These are phyloP conservation scores for Penicillium decumbens DNA, from an alignment of 2,329 filamentous ascomycete species.

Conservation along the genomic window DNA sequence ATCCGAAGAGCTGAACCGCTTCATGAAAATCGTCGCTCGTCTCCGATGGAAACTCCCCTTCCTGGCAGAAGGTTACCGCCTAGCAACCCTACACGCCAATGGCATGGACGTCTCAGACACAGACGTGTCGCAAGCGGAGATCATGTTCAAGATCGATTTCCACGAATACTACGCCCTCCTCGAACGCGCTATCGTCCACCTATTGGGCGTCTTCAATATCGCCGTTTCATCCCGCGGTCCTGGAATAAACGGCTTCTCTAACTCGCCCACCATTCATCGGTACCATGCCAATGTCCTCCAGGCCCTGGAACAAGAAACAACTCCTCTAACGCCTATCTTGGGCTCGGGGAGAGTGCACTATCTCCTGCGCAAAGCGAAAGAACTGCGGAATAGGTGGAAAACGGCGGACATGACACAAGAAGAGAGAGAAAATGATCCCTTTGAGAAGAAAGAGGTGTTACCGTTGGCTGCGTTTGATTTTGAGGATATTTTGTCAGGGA, in stretches of 20 bases:
- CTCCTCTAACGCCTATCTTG: conserved; percentile 55
- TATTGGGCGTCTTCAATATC: conserved; percentile 62
- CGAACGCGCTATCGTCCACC: conserved; percentile 64
- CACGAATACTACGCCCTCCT: conserved; percentile 71
- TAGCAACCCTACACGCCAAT: conserved; percentile 42
- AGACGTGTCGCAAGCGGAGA: conserved; percentile 46
- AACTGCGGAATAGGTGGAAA: conserved; percentile 69
- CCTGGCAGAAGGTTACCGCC: conserved; percentile 54
- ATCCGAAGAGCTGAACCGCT: conserved; percentile 51
- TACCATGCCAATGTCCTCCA: conserved; percentile 68
- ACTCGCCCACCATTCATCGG: conserved; percentile 40
- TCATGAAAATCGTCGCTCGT: conserved; percentile 57
- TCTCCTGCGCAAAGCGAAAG: conserved; percentile 63
- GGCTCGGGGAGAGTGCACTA: conserved; percentile 53
- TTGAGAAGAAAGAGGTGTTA: conserved; percentile 21
- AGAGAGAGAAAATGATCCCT: conserved; percentile 20
- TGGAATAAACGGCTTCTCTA: too few species aligned
- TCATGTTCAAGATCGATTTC: conserved; percentile 74
- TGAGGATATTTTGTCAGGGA: conserved; percentile 53
- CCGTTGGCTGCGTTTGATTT: conserved; percentile 60
- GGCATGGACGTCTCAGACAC: conserved; percentile 13
- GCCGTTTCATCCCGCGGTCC: conserved; percentile 39
- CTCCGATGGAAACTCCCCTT: conserved; percentile 62
- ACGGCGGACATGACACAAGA: conserved; percentile 51
- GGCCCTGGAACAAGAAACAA: conserved; percentile 54